Evolutionary conservation across 73 alveolate species (phyloP).

Genomic region (Paramecium bursaria): DNA sequence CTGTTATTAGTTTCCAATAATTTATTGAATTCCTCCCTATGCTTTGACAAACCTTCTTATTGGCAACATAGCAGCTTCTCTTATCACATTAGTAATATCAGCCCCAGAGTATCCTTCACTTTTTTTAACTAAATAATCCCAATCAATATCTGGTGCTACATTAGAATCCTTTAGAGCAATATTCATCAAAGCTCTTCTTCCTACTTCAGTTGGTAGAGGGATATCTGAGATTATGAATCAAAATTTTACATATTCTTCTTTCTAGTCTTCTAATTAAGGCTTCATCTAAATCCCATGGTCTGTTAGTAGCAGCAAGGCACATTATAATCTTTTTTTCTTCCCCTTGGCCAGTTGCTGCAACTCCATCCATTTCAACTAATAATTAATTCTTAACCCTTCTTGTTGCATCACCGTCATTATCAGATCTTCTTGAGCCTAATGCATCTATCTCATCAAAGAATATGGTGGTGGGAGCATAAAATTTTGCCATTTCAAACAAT

Average conservation of each 20-base stretch:
- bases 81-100: conserved; percentile 91
- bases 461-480: conserved; percentile 97
- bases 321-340: conserved; percentile 80
- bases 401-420: conserved; percentile 83
- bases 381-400: conserved; percentile 85
- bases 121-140: conserved; percentile 80
- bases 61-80: conserved; percentile 96
- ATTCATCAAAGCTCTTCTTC: conserved; percentile 56
- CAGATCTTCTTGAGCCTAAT: conserved; percentile 84
- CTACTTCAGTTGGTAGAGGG: conserved; percentile 67
- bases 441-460: conserved; percentile 99
- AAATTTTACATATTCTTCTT: conserved; percentile 86
- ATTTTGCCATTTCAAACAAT: conserved; percentile 94
- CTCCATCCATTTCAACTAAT: conserved; percentile 91
- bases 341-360: conserved; percentile 67
- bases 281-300: conserved; percentile 97
- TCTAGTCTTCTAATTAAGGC: conserved; percentile 93
- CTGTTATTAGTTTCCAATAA: conserved; percentile 37
- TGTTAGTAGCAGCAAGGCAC: conserved; percentile 89
- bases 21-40: conserved; percentile 67
- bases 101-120: conserved; percentile 96
- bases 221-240: conserved; percentile 58
- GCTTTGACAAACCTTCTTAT: conserved; percentile 84
- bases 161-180: conserved; percentile 37
- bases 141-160: conserved; percentile 47